Conservation (phyloP, 2,329 filamentous ascomycete genomes). For the Fusarium drepaniforme region DNA sequence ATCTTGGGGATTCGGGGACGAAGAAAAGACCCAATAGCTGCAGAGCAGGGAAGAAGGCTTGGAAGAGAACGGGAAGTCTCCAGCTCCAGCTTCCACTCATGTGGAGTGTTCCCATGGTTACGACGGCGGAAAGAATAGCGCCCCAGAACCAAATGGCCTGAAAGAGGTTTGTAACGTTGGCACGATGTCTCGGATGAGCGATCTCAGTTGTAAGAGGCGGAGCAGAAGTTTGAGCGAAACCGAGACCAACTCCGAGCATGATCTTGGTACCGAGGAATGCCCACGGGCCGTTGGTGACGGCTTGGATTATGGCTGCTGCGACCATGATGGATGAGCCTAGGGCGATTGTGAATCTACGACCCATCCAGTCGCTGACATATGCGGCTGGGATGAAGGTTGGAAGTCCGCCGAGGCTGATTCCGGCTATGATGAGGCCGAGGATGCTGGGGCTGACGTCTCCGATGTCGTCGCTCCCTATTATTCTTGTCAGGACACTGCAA, state of each 20-base stretch:
- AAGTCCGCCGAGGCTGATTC: conserved; percentile 34
- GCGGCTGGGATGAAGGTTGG: conserved; percentile 30
- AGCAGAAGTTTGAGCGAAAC: conserved; percentile 28
- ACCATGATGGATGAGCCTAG: conserved; percentile 26
- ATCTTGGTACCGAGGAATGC: conserved; percentile 24
- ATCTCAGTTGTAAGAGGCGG: conserved; percentile 28
- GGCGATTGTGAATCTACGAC: conserved; percentile 28
- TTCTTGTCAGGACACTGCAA: not conserved
- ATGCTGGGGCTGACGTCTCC: conserved; percentile 27
- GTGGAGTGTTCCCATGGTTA: conserved; percentile 28
- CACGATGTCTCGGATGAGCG: conserved; percentile 31
- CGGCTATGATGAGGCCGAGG: conserved; percentile 31
- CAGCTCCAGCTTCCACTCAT: conserved; percentile 30
- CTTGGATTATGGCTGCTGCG: conserved; percentile 18
- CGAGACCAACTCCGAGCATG: conserved; percentile 31
- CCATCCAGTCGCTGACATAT: conserved; percentile 28
- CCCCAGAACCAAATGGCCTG: conserved; percentile 34
- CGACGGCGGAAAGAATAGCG: conserved; percentile 21
- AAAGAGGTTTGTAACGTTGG: conserved; percentile 32
- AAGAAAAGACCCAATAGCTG: conserved; percentile 17
- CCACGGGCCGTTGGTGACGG: conserved; percentile 5
- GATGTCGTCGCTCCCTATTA: conserved; percentile 20
- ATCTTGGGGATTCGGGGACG: conserved; percentile 59
- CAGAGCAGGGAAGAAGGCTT: conserved; percentile 11
- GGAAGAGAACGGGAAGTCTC: conserved; percentile 27